phyloP scores from a whole-genome alignment of 2,329 filamentous ascomycete species.

The Diaporthe aspalathi region DNA sequence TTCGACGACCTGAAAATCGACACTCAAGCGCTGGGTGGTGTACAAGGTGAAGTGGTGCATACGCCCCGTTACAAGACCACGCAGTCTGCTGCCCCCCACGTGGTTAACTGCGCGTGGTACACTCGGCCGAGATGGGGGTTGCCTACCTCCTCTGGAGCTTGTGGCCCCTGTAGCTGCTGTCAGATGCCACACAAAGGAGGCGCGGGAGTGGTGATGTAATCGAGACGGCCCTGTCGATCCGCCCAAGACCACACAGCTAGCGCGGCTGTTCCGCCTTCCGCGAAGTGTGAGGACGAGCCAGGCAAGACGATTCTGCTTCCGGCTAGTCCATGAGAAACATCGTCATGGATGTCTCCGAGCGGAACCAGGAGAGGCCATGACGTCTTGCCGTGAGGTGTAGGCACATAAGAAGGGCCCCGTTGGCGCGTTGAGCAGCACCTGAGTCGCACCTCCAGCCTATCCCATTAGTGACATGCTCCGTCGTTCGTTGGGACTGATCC shows the following conservation, averaged over 20 bases:
- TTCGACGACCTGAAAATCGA: too few species aligned
- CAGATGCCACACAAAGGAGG: neutral
- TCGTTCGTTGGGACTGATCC: neutral
- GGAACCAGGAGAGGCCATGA: neutral
- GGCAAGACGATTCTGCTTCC: neutral
- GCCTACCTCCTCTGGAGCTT: neutral
- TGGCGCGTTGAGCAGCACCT: neutral
- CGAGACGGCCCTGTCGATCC: constrained; percentile 9
- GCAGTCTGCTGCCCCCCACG: neutral
- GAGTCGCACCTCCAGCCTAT: neutral
- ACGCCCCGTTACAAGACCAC: neutral
- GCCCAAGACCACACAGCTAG: constrained; percentile 8
- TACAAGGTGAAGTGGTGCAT: neutral
- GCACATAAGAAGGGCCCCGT: constrained; percentile 17
- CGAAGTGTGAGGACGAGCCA: neutral
- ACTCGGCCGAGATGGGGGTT: neutral
- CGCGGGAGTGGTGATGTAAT: constrained; percentile 36
- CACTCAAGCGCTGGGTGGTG: neutral
- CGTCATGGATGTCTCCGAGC: constrained; percentile 23
- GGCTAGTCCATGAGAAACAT: neutral
- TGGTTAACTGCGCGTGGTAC: neutral
- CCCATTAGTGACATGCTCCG: constrained; percentile 20
- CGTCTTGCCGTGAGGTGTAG: neutral
- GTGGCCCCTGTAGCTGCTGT: neutral
- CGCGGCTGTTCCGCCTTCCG: neutral